Conservation (phyloP, 495 filamentous ascomycete genomes). For the Amorphotheca resinae region DNA sequence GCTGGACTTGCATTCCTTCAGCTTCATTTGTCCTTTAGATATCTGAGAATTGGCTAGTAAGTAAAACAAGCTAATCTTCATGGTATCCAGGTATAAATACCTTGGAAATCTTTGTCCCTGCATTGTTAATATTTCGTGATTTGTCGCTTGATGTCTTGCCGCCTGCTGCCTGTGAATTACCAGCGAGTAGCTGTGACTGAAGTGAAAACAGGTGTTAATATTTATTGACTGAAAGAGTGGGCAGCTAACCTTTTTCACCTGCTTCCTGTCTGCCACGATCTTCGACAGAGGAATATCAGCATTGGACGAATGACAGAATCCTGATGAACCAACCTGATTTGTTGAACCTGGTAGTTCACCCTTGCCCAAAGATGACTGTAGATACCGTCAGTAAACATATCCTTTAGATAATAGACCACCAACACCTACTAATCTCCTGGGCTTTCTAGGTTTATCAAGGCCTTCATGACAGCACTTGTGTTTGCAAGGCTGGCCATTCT, state of each 20-base stretch:
- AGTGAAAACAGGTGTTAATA: too few species aligned
- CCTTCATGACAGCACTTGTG: conserved; percentile 88
- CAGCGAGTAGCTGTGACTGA: too few species aligned
- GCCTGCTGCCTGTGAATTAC: too few species aligned
- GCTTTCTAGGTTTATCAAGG: conserved; percentile 43
- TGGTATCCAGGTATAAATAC: not conserved
- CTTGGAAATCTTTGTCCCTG: not conserved
- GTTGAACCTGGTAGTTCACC: not conserved
- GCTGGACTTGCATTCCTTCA: not conserved
- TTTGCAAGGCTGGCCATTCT: conserved; percentile 31
- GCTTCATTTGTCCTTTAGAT: not conserved
- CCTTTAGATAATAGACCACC: not conserved
- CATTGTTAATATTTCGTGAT: not conserved
- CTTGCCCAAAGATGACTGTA: not conserved
- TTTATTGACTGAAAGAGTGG: too few species aligned
- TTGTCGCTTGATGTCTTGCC: not conserved
- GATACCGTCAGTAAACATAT: not conserved
- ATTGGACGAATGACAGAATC: too few species aligned
- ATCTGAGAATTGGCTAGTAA: not conserved
- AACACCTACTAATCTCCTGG: not conserved
- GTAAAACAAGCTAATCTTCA: not conserved
- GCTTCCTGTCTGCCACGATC: too few species aligned
- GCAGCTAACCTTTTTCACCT: too few species aligned
- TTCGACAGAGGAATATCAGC: too few species aligned
- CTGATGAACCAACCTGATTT: not conserved